phyloP scores from a whole-genome alignment of 257 asterid genomes.

The Orobanche coerulescens region DNA sequence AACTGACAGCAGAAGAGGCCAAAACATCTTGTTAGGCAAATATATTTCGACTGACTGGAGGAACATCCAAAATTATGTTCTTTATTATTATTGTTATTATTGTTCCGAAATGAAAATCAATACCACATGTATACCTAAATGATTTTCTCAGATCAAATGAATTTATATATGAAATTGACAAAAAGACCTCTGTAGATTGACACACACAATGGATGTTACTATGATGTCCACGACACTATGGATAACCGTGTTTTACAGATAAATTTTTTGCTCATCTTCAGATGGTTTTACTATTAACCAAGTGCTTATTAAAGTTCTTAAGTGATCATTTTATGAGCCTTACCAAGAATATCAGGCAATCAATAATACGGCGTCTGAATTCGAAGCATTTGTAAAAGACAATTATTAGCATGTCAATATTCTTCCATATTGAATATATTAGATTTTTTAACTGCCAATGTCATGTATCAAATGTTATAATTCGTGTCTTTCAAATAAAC shows the following conservation, averaged over 20 bases:
- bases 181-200: not conserved
- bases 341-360: not conserved
- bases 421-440: not conserved
- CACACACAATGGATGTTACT: too few relatives aligned
- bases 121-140: not conserved
- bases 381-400: not conserved
- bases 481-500: not conserved
- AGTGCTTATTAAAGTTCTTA: conserved; percentile 7
- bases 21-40: not conserved
- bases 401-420: not conserved
- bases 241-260: not conserved
- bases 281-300: too few relatives aligned
- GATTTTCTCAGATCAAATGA: not conserved
- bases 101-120: not conserved
- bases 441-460: too few relatives aligned
- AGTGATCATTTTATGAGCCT: not conserved
- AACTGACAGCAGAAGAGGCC: not conserved
- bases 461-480: not conserved
- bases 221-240: too few relatives aligned
- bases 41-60: not conserved
- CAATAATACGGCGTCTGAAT: not conserved
- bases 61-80: not conserved
- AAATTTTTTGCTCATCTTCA: too few relatives aligned
- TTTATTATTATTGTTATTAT: too few relatives aligned
- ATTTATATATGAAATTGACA: not conserved